Evolutionary conservation across 345 rosid genomes (phyloP).

Genomic region (Rhizophora apiculata): DNA sequence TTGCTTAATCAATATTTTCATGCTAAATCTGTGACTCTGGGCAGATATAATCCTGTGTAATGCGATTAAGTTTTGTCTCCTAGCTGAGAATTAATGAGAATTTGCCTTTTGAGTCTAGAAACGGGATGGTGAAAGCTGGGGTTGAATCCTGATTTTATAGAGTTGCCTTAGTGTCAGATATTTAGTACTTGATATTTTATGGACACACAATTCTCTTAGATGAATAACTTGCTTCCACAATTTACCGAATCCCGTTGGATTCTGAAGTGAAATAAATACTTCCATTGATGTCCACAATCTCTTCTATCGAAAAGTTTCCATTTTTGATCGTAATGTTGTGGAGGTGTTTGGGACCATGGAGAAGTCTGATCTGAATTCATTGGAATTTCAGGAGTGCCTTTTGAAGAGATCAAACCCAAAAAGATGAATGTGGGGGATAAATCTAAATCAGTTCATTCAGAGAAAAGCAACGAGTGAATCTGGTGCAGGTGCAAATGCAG

Average conservation of each 20-base stretch:
- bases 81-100: too few relatives aligned
- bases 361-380: conserved; percentile 20
- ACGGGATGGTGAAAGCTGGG: too few relatives aligned
- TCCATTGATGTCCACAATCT: not conserved
- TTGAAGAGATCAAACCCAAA: conserved; percentile 22
- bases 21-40: too few relatives aligned
- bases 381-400: conserved; percentile 33
- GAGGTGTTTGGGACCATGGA: conserved; percentile 17
- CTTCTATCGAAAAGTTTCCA: not conserved
- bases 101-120: too few relatives aligned
- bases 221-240: not conserved
- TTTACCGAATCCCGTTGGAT: not conserved
- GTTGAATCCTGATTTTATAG: too few relatives aligned
- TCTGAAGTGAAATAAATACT: not conserved
- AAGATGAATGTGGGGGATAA: conserved; percentile 54
- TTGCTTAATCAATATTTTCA: not conserved
- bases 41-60: too few relatives aligned
- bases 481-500: conserved; percentile 95
- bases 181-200: too few relatives aligned
- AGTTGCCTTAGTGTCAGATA: too few relatives aligned
- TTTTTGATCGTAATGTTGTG: not conserved
- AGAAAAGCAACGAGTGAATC: conserved; percentile 39
- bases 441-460: conserved; percentile 25
- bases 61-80: too few relatives aligned
- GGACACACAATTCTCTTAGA: too few relatives aligned